Evolutionary conservation across 495 filamentous ascomycete species (phyloP), one percentile per base, ranked within the genome.

Genomic region (Aspergillus egyptiacus): DNA sequence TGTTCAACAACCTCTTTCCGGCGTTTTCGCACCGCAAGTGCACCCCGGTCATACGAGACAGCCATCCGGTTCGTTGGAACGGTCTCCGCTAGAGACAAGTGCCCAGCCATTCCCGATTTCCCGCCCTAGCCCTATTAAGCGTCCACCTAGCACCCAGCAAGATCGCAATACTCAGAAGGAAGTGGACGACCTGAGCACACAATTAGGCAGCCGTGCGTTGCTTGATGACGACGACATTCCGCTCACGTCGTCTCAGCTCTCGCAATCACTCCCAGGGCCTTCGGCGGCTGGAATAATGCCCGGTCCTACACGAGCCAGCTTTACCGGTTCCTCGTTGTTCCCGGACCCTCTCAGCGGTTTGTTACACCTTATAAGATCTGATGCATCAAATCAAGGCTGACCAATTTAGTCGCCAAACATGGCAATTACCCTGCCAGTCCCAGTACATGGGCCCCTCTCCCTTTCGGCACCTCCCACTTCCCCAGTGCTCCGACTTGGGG

Each of bases 171-270:
- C 57, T 3, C 70, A 65, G 44, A 54, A 55, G 11, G 78, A 86
- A 46, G 58, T 86, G 28, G 89, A 96, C 46, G 81, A 90, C 44
- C 70, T 94, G 36, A 86, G 80, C 47, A 77, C 82, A 40, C 88
- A 91, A 61, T 76, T 98, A n/a, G 94, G 93, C 8, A 96, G 91
- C 67, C 90, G 85, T 63, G 91, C 91, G 7, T 71, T 98, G n/a
- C 73, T 96, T 30, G 91, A 94, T 56, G 90, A 94, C 60, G 77
- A 73, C 14, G 81, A 89, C 49, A 76, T 75, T 39, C 66, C 74
- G 19, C 64, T 74, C 39, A 44, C 41, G 7, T 55, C 71, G 14
- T 65, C 70, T 9, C 67, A 67, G 28, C 58, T 64, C 40, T 70
- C 60, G 43, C 67, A 63, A 58, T 71, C 72, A 18, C 59, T 72